phyloP scores from a whole-genome alignment of 169 alveolate genomes.

The Perkinsus olseni region DNA sequence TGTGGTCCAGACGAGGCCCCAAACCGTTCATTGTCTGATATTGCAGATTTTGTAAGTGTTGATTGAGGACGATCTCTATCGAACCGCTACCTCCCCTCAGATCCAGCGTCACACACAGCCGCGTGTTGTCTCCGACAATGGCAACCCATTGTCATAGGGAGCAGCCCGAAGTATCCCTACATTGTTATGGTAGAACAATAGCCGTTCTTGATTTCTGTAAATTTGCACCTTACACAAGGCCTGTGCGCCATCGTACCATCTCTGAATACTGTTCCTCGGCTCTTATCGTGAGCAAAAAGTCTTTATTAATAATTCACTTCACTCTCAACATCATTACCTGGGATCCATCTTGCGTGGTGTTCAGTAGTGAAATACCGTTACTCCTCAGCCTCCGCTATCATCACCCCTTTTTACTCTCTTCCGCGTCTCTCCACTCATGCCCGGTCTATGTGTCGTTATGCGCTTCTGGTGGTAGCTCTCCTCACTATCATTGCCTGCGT shows the following conservation, averaged over 20 bases:
- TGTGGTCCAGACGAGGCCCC: neutral
- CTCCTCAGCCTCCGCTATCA: neutral
- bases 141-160: neutral
- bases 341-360: neutral
- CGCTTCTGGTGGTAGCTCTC: neutral
- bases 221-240: neutral
- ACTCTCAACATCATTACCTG: neutral
- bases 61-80: too few relatives aligned
- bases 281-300: neutral
- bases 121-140: neutral
- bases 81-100: neutral
- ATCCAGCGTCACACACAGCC: neutral
- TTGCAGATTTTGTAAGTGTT: neutral
- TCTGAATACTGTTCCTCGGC: neutral
- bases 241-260: neutral
- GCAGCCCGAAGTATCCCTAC: neutral
- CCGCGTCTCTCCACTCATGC: neutral
- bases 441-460: neutral
- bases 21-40: neutral
- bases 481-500: neutral
- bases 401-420: neutral
- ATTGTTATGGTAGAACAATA: neutral
- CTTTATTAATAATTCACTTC: neutral
- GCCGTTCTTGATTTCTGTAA: neutral
- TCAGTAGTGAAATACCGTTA: neutral